Evolutionary conservation across 139 green algal species (phyloP).

Genomic region (Zygnema cylindricum): DNA sequence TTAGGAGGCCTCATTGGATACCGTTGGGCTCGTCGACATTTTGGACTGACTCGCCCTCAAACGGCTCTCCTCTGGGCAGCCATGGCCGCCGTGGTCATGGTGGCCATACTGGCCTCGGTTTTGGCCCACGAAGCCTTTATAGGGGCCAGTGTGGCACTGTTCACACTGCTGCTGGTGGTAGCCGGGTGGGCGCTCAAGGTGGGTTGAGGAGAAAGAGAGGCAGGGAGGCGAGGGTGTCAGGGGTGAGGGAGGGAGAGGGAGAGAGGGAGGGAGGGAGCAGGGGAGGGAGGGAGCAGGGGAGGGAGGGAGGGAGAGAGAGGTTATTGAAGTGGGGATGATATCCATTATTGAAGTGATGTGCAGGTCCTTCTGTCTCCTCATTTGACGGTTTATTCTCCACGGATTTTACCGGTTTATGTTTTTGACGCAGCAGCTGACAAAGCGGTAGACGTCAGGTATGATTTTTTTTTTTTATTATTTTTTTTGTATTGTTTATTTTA

Average conservation of each 20-base stretch:
- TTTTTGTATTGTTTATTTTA: neutral
- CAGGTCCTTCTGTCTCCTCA: neutral
- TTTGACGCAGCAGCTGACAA: slow-evolving; percentile 8
- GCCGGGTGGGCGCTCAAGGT: neutral
- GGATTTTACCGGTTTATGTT: slow-evolving; percentile 7
- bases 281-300: no score
- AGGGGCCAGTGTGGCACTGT: neutral
- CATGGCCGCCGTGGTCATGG: neutral
- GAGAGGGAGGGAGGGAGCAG: no score
- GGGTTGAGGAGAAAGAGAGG: no score
- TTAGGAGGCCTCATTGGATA: neutral
- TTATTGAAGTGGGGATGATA: no score
- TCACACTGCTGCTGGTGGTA: neutral
- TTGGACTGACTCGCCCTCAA: neutral
- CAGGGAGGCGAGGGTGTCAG: no score
- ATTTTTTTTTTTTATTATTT: neutral
- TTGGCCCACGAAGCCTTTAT: neutral
- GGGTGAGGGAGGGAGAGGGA: no score
- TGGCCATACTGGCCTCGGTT: neutral
- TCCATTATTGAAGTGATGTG: no score
- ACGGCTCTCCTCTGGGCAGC: neutral
- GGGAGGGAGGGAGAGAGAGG: no score
- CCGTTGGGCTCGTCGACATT: neutral
- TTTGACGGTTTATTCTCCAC: neutral
- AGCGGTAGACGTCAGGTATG: slow-evolving; percentile 23